phyloP scores from a whole-genome alignment of 73 alveolate genomes.

The Paramecium pentaurelia region DNA sequence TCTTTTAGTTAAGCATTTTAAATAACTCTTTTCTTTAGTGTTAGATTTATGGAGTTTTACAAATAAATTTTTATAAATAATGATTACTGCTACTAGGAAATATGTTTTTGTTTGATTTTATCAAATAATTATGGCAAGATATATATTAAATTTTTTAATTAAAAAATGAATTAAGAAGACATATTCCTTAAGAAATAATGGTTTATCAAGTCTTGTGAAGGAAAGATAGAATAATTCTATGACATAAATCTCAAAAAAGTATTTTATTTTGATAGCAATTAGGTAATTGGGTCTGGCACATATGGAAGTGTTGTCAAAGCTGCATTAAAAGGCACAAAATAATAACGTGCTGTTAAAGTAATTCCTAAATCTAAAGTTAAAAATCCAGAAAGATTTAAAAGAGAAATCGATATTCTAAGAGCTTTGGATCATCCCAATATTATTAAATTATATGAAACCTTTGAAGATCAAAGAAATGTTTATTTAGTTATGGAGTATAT shows the following conservation, averaged over 20 bases:
- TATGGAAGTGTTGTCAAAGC: constrained; percentile 90
- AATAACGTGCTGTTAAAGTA: constrained; percentile 83
- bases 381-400: constrained; percentile 68
- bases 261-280: not conserved
- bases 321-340: constrained; percentile 71
- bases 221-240: constrained; percentile 54
- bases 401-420: constrained; percentile 66
- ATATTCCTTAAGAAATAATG: constrained; percentile 52
- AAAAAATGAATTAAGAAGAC: constrained; percentile 34
- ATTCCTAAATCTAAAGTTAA: constrained; percentile 72
- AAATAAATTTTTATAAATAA: not conserved
- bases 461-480: constrained; percentile 73
- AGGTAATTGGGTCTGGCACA: constrained; percentile 87
- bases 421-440: constrained; percentile 78
- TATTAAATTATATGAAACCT: constrained; percentile 73
- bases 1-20: not conserved
- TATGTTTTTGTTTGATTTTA: not conserved
- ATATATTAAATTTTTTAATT: not conserved
- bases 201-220: constrained; percentile 52
- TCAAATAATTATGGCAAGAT: not conserved
- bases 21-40: not conserved
- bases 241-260: constrained; percentile 51
- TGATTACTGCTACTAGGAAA: not conserved
- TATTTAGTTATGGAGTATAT: constrained; percentile 74
- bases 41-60: not conserved